These are phyloP conservation scores for Platismatia glauca DNA, from an alignment of 495 filamentous ascomycete species.

Conservation along the genomic window DNA sequence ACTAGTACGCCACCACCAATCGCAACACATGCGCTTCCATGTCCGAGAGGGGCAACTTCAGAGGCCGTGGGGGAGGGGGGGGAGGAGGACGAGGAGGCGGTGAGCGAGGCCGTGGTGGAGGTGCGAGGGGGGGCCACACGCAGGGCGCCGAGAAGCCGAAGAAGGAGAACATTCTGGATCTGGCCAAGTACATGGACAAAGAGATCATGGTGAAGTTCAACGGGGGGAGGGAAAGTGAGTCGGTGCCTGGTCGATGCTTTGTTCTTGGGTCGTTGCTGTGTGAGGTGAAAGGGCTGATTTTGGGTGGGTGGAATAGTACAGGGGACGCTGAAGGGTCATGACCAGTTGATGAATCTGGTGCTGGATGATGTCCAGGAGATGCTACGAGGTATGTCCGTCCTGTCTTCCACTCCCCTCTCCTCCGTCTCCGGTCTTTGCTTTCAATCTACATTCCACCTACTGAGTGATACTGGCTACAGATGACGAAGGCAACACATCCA, in stretches of 20 bases:
- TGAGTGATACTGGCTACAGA: slow-evolving; percentile 40
- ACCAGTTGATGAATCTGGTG: slow-evolving; percentile 95
- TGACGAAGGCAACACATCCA: slow-evolving; percentile 81
- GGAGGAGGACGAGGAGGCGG: slow-evolving; percentile 33
- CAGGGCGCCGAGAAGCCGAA: slow-evolving; percentile 69
- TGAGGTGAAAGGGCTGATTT: slow-evolving; percentile 14
- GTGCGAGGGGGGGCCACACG: slow-evolving; percentile 34
- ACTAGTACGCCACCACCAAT: neutral
- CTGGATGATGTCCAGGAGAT: slow-evolving; percentile 88
- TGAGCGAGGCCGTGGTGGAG: slow-evolving; percentile 39
- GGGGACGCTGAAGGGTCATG: slow-evolving; percentile 86
- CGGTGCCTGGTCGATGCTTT: neutral
- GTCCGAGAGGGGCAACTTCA: slow-evolving; percentile 62
- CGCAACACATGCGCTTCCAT: slow-evolving; percentile 34
- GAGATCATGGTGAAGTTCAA: slow-evolving; percentile 91
- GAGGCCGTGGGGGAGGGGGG: slow-evolving; percentile 44
- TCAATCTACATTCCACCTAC: neutral
- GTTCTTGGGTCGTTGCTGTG: neutral
- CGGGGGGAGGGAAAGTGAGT: slow-evolving; percentile 81
- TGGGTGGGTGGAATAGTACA: slow-evolving; percentile 47
- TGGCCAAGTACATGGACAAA: slow-evolving; percentile 95
- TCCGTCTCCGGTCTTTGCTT: neutral
- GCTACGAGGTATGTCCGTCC: slow-evolving; percentile 57
- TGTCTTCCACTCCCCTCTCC: slow-evolving; percentile 19
- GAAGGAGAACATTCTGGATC: slow-evolving; percentile 96